Conservation (phyloP, 164 flowering plant genomes). For the Stephania yunnanensis region DNA sequence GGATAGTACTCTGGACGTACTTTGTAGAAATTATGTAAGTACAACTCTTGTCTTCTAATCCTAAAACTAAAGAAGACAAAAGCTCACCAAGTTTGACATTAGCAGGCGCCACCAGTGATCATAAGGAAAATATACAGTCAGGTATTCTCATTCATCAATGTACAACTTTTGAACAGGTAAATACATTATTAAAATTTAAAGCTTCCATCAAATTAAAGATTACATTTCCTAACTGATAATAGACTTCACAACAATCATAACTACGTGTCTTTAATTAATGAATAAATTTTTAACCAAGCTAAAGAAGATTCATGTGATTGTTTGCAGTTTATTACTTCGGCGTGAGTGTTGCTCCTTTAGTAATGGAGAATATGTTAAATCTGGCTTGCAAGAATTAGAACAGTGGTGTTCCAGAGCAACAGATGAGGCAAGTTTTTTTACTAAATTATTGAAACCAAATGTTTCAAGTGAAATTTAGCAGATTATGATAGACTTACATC, state of each 20-base stretch:
- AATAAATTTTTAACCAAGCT: neutral
- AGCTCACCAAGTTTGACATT: neutral
- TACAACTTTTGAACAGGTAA: constrained; percentile 77
- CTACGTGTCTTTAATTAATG: neutral
- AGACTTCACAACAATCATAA: neutral
- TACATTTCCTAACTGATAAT: neutral
- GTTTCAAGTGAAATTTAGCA: neutral
- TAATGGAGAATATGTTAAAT: constrained; percentile 76
- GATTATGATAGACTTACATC: neutral
- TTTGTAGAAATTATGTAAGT: constrained; percentile 59
- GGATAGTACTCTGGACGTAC: constrained; percentile 34
- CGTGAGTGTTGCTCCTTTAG: constrained; percentile 91
- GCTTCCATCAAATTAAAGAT: neutral
- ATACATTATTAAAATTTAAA: neutral
- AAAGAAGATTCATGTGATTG: neutral
- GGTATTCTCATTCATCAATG: constrained; percentile 74
- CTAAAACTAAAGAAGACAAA: neutral
- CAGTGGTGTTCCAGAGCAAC: constrained; percentile 69
- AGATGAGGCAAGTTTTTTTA: constrained; percentile 36
- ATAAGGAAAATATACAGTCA: constrained; percentile 61
- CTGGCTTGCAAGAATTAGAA: constrained; percentile 72
- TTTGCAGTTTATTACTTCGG: constrained; percentile 59
- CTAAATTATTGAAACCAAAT: neutral
- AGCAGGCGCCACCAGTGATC: constrained; percentile 65
- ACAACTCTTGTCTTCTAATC: neutral